These are phyloP conservation scores for Flaveria linearis DNA, from an alignment of 129 eudicot genomes.

Conservation along the genomic window DNA sequence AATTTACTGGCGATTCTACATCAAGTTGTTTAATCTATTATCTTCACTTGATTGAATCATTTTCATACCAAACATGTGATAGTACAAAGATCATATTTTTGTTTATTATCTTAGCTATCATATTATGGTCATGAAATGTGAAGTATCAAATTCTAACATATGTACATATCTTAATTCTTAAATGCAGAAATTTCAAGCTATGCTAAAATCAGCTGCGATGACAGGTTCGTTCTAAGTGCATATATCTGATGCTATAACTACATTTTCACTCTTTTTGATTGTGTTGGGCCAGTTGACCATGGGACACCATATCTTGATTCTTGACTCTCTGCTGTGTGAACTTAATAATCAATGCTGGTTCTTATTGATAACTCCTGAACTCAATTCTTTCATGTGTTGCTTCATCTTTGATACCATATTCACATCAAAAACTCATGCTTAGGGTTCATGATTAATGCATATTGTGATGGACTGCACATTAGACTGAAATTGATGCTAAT, in stretches of 20 bases:
- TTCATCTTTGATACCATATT: slow-evolving; percentile 8
- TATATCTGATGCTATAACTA: not conserved
- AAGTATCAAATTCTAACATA: slow-evolving; percentile 24
- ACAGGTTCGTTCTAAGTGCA: slow-evolving; percentile 49
- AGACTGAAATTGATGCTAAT: not conserved
- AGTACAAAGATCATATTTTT: not conserved
- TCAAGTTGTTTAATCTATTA: slow-evolving; percentile 8
- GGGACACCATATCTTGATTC: not conserved
- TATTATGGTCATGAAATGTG: slow-evolving; percentile 14
- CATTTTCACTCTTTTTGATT: slow-evolving; percentile 17
- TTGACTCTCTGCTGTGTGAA: too few species aligned
- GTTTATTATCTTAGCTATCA: slow-evolving; percentile 18
- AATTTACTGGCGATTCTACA: not conserved
- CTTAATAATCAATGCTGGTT: not conserved
- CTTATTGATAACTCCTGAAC: slow-evolving; percentile 4
- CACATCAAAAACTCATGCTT: slow-evolving; percentile 17
- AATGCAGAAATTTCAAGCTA: slow-evolving; percentile 76
- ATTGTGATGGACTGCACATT: slow-evolving; percentile 12
- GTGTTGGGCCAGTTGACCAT: slow-evolving; percentile 12
- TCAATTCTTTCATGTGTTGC: not conserved
- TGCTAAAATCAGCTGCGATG: slow-evolving; percentile 57
- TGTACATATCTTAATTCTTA: slow-evolving; percentile 30
- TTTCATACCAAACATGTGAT: slow-evolving; percentile 1
- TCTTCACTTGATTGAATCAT: slow-evolving; percentile 11
- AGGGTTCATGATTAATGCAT: not conserved